Percentiles rank a stretch among this genome's conserved stretches.
These are phyloP conservation scores for Aspergillus bridgeri DNA, from an alignment of 495 filamentous ascomycete genomes.

Conservation along the genomic window DNA sequence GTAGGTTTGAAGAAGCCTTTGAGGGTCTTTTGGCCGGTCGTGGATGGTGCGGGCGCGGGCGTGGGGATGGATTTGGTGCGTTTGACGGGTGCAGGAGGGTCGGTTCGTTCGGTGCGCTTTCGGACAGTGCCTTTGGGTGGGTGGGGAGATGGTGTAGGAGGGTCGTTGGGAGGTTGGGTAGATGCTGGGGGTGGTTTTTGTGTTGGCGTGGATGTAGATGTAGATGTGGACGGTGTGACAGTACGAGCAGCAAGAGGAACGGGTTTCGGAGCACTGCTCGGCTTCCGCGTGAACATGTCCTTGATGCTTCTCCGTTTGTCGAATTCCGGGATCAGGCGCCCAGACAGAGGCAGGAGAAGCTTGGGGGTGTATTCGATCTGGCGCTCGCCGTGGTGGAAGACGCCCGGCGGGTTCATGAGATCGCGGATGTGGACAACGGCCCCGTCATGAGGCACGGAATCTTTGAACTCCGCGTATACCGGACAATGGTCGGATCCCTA, in stretches of 20 bases:
- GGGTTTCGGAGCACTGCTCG: constrained; percentile 14
- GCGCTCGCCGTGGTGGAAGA: constrained; percentile 69
- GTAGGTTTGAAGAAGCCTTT: constrained; percentile 81
- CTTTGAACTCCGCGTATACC: constrained; percentile 75
- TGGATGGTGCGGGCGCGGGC: constrained; percentile 21
- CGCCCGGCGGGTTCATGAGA: constrained; percentile 73
- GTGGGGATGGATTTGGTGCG: constrained; percentile 42
- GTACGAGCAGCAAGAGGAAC: too few relatives aligned
- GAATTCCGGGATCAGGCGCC: constrained; percentile 83
- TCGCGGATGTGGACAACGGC: constrained; percentile 58
- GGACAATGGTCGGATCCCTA: constrained; percentile 95
- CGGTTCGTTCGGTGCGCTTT: constrained; percentile 26
- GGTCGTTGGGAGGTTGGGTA: background rate
- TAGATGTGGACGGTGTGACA: too few relatives aligned
- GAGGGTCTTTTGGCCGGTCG: constrained; percentile 69
- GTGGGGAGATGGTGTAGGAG: background rate
- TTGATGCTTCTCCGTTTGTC: constrained; percentile 79
- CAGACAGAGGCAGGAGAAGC: constrained; percentile 69
- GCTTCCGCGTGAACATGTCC: constrained; percentile 80
- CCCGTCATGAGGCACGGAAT: constrained; percentile 52
- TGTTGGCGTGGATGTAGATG: background rate
- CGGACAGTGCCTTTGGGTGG: constrained; percentile 20
- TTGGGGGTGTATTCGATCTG: constrained; percentile 62
- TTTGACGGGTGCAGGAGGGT: constrained; percentile 31
- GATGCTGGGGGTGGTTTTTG: too few relatives aligned